Base-by-base conservation (phyloP, 768 basidiomycete genomes). In the Sarcodon aspratus region DNA sequence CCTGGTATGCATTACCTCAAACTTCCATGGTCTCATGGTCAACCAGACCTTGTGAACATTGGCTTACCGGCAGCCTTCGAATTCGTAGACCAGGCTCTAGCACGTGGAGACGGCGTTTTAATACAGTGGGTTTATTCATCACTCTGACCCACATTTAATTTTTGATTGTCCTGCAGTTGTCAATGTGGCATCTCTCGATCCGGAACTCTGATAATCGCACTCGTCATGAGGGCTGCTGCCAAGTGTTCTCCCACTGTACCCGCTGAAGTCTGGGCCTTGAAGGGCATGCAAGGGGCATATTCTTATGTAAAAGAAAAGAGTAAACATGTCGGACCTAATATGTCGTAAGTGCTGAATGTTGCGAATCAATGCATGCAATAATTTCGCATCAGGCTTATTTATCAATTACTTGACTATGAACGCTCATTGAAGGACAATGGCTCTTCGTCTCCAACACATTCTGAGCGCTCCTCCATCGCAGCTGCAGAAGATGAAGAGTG, bases 161-260 rank as follows among this genome's bases (percentile, higher is more conserved):
- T 5, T 21, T 21, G 38, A 40, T 40, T 21, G 10, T 40, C 42
- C 50, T 36, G 31, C 55, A 92, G 89, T 62, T 95, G 92, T 64
- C 92, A 95, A 67, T 92, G 91, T 64, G 92, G 92, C 56, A 85
- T 95, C 33, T 93, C 91, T 17, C 78, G 92, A 54, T 91, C 87
- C 8, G 92, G 92, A 13, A 94, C 92, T 1, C 67, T 94, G 61
- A 78, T 85, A 45, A 94, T 95, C 52, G 92, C 91, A 35, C 75
- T 93, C 49, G 88, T 93, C 54, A 95, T 95, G 91, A 80, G 89
- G 46, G 87, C 90, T n/a, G 88, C 91, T 31, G 80, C 82, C 44
- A 71, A 77, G 42, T 73, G 72, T 52, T 78, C 77, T 10, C 69
- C 82, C 11, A 69, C 69, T 37, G 85, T 86, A 18, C 80, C 85